phyloP scores from a whole-genome alignment of 192 early-diverging fungal species.

The Fimicolochytrium jonesii region DNA sequence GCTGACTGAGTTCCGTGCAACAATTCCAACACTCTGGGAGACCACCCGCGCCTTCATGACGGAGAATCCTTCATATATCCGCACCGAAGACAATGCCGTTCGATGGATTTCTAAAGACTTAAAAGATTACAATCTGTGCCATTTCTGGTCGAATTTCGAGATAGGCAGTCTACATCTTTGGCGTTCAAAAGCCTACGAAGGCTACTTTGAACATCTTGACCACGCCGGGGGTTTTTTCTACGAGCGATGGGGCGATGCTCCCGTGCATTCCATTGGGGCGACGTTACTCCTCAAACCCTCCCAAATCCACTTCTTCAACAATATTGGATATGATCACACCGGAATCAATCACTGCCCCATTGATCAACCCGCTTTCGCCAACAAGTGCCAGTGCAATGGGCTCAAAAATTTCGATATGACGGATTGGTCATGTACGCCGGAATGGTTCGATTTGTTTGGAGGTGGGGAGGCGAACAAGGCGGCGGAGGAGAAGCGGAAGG shows the following conservation, averaged over 20 bases:
- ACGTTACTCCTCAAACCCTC: slow-evolving; percentile 53
- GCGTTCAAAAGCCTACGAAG: slow-evolving; percentile 58
- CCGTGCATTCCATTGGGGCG: slow-evolving; percentile 66
- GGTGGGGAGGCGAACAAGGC: slow-evolving; percentile 7
- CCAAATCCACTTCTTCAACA: slow-evolving; percentile 72
- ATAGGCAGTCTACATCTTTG: slow-evolving; percentile 73
- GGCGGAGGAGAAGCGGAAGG: background rate
- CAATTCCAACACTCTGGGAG: slow-evolving; percentile 73
- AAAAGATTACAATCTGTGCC: slow-evolving; percentile 61
- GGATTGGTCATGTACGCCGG: slow-evolving; percentile 4
- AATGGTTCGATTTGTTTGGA: slow-evolving; percentile 15
- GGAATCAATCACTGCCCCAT: slow-evolving; percentile 70
- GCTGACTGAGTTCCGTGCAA: slow-evolving; percentile 57
- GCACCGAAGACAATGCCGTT: slow-evolving; percentile 11
- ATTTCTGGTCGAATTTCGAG: slow-evolving; percentile 89
- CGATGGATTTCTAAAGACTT: slow-evolving; percentile 7
- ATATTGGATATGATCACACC: slow-evolving; percentile 68
- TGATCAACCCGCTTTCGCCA: slow-evolving; percentile 25
- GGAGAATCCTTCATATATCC: slow-evolving; percentile 6
- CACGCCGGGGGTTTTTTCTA: slow-evolving; percentile 83
- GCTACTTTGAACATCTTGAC: slow-evolving; percentile 72
- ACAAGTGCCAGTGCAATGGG: slow-evolving; percentile 11
- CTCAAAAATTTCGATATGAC: slow-evolving; percentile 12
- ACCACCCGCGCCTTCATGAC: slow-evolving; percentile 9
- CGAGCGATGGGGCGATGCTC: slow-evolving; percentile 74